Evolutionary conservation across 1,284 basidiomycete genomes (phyloP).

Genomic region (Sparassis latifolia): DNA sequence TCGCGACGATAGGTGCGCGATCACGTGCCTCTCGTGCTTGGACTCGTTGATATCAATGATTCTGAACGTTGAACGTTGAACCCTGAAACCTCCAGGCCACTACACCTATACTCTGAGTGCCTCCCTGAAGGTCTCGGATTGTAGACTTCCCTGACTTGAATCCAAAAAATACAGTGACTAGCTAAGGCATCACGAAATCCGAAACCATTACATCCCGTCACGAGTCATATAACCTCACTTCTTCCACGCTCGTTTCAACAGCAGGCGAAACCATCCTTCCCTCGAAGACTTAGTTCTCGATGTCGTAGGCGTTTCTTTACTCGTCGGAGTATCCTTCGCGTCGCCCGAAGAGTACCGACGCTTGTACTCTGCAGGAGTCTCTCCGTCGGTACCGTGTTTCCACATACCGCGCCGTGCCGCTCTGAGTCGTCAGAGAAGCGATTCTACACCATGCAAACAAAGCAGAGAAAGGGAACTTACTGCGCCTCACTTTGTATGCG

Average conservation of each 20-base stretch:
- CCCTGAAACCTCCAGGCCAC: too few relatives aligned
- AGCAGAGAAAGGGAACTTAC: conserved; percentile 34
- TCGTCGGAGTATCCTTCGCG: background rate
- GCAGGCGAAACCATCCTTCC: background rate
- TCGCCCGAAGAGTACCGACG: conserved; percentile 39
- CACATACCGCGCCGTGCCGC: conserved; percentile 65
- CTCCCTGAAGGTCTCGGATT: too few relatives aligned
- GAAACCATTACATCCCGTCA: too few relatives aligned
- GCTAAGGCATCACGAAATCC: too few relatives aligned
- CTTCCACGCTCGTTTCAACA: background rate
- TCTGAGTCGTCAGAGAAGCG: conserved; percentile 26
- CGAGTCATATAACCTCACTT: background rate
- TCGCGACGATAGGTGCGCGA: too few relatives aligned
- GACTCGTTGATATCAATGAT: too few relatives aligned
- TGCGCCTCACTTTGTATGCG: conserved; percentile 57
- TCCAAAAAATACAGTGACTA: too few relatives aligned
- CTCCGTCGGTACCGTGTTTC: conserved; percentile 48
- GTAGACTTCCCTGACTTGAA: too few relatives aligned
- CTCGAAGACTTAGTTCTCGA: background rate
- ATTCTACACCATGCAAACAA: background rate
- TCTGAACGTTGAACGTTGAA: too few relatives aligned
- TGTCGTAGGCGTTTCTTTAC: too few relatives aligned
- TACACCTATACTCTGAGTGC: too few relatives aligned
- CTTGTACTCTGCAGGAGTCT: conserved; percentile 80
- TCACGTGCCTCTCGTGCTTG: too few relatives aligned